Conservation (phyloP, 345 rosid genomes). For the Hibiscus trionum region DNA sequence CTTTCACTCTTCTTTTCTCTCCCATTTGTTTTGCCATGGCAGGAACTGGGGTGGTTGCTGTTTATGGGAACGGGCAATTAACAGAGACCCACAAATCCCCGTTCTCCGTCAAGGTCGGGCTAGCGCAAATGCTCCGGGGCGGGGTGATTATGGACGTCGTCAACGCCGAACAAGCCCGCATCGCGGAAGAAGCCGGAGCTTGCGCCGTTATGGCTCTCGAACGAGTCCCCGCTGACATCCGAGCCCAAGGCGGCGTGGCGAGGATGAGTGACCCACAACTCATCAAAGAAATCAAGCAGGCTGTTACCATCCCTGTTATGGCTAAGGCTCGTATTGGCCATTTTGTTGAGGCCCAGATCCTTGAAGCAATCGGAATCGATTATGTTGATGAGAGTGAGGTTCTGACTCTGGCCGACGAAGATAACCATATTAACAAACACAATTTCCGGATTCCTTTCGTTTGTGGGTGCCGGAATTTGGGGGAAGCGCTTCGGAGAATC, state of each 20-base stretch:
- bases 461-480: slow-evolving; percentile 74
- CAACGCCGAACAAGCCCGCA: slow-evolving; percentile 59
- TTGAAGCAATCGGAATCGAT: slow-evolving; percentile 69
- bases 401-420: slow-evolving; percentile 66
- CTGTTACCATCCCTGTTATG: slow-evolving; percentile 80
- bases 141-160: slow-evolving; percentile 85
- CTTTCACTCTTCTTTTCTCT: not conserved
- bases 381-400: slow-evolving; percentile 83
- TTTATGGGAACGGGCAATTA: slow-evolving; percentile 51
- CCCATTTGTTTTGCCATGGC: slow-evolving; percentile 30
- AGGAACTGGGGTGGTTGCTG: slow-evolving; percentile 70
- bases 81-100: slow-evolving; percentile 64
- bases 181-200: slow-evolving; percentile 75
- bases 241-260: slow-evolving; percentile 72
- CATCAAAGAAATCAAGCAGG: slow-evolving; percentile 51
- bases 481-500: slow-evolving; percentile 65
- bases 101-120: slow-evolving; percentile 73
- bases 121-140: slow-evolving; percentile 84
- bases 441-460: slow-evolving; percentile 77
- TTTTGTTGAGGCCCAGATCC: slow-evolving; percentile 73
- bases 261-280: slow-evolving; percentile 72
- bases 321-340: slow-evolving; percentile 78
- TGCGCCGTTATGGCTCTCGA: slow-evolving; percentile 81
- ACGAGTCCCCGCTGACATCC: slow-evolving; percentile 69
- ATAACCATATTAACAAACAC: slow-evolving; percentile 72